phyloP scores from a whole-genome alignment of 225 moss, liverwort and hornwort genomes.

The Pseudoscleropodium purum region DNA sequence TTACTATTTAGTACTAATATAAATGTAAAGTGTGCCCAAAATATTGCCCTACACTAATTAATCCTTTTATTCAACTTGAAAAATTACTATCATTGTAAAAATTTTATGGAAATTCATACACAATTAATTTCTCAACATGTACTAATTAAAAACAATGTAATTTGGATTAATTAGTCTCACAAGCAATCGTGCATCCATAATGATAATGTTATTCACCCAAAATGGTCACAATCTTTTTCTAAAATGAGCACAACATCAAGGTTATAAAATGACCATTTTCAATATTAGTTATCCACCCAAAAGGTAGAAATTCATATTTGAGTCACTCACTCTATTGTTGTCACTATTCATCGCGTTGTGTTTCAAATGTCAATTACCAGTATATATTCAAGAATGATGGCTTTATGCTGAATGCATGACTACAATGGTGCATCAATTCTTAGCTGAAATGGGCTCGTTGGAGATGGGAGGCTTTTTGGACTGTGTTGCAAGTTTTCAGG shows the following conservation, averaged over 20 bases:
- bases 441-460: neutral
- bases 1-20: neutral
- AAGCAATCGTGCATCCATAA: neutral
- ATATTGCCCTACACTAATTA: neutral
- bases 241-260: neutral
- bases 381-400: neutral
- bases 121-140: neutral
- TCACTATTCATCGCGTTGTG: neutral
- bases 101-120: neutral
- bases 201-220: neutral
- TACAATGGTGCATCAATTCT: neutral
- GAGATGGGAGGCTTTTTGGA: neutral
- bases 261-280: neutral
- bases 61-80: neutral
- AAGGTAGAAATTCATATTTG: neutral
- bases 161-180: neutral
- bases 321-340: neutral
- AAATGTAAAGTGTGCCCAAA: neutral
- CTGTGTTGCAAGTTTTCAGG: too few species aligned
- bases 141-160: neutral
- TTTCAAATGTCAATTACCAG: neutral
- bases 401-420: neutral
- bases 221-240: neutral
- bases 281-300: too few species aligned
- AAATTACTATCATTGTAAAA: accelerated